Conservation (phyloP, 2,329 filamentous ascomycete species). For the Diaporthe capsici region DNA sequence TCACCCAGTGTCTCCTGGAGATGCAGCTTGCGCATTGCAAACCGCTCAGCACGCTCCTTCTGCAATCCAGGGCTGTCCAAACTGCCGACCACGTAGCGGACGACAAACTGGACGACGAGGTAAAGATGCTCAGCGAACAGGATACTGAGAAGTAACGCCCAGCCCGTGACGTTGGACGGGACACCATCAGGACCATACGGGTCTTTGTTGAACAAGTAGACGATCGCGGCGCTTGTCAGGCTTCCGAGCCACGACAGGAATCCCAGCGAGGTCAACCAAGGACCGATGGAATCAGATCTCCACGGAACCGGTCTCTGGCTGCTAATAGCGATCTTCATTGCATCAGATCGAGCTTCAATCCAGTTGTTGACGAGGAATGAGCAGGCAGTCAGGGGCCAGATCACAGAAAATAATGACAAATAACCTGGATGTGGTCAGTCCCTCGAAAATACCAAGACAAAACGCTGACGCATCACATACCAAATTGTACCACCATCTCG, state of each 20-base stretch:
- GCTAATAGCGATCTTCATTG: constrained; percentile 92
- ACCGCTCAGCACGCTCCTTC: constrained; percentile 87
- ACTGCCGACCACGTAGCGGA: constrained; percentile 81
- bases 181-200: constrained; percentile 75
- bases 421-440: constrained; percentile 71
- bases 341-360: constrained; percentile 93
- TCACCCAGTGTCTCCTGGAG: constrained; percentile 80
- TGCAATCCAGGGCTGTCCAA: constrained; percentile 89
- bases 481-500: constrained; percentile 91
- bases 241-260: constrained; percentile 97
- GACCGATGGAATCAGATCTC: constrained; percentile 93
- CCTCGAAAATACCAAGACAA: constrained; percentile 32
- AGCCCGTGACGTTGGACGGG: constrained; percentile 79
- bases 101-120: constrained; percentile 80
- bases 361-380: constrained; percentile 97
- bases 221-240: constrained; percentile 87
- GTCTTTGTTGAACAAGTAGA: constrained; percentile 87
- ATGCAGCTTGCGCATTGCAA: constrained; percentile 82
- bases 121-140: constrained; percentile 92
- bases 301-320: constrained; percentile 91
- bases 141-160: constrained; percentile 85
- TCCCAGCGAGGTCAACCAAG: constrained; percentile 87
- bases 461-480: constrained; percentile 53
- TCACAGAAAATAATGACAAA: constrained; percentile 89
- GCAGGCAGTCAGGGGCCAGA: constrained; percentile 93